Base-by-base conservation (phyloP, 345 rosid genomes). In the Acer yangbiense region DNA sequence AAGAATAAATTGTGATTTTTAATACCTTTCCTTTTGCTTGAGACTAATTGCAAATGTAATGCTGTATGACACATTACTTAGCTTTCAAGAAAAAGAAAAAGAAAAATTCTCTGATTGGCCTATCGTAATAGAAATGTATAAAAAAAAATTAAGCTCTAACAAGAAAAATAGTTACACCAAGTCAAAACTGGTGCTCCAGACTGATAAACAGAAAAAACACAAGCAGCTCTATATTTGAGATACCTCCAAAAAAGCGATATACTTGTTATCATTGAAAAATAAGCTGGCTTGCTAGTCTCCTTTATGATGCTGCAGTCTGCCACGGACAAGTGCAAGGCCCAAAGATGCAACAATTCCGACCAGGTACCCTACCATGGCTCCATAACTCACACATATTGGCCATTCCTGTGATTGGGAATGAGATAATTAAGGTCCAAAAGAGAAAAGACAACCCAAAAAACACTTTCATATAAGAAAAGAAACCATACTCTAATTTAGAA, bases 311-410 rank as follows among this genome's bases (percentile, higher is more conserved):
- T 79, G 80, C 35, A 52, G 83, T 76, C 86, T 73, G 64, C 66
- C 63, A 13, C 20, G 21, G 18, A 68, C 64, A 39, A 80, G 9
- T 64, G 83, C 73, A 70, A 89, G 52, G 69, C 72, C 74, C 48
- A 84, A 62, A 27, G 90, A 88, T 73, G 77, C 88, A 13, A 86
- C 68, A 83, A 86, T 78, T 50, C 89, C 93, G 25, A 81, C 77
- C 68, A 89, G 44, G 76, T 89, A 85, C 50, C 98, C 98, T 58
- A 69, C 80, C 62, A 90, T 73, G 65, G 91, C 90, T 70, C 98
- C 97, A 27, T 89, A 93, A 44, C 88, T 87, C 72, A 95, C 98
- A 83, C 93, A 90, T 70, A 95, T 80, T 9, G 98, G 98, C 98
- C 98, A 95, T 73, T 93, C 95, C 98, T 94, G 72, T 74, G 71